Evolutionary conservation across 176 grass and related monocot genomes (phyloP).

Genomic region (Saccharum spontaneum): DNA sequence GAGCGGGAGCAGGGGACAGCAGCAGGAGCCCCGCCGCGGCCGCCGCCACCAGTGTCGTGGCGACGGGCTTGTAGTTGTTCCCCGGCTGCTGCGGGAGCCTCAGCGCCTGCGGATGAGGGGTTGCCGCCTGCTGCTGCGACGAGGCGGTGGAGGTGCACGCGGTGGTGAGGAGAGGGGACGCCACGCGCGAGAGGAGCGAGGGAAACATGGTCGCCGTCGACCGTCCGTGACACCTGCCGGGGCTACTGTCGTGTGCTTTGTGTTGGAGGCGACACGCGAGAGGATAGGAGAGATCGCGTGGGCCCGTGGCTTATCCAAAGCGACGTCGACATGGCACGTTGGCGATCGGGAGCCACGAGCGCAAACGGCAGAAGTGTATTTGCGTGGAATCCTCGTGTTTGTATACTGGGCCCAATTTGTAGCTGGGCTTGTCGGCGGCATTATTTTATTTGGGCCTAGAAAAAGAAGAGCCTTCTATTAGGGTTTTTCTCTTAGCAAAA

Average conservation of each 20-base stretch:
- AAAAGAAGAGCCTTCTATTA: too few relatives aligned
- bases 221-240: neutral
- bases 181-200: conserved; percentile 32
- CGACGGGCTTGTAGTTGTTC: conserved; percentile 14
- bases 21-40: conserved; percentile 46
- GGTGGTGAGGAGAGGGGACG: conserved; percentile 42
- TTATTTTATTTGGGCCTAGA: too few relatives aligned
- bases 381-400: too few relatives aligned
- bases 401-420: too few relatives aligned
- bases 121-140: neutral
- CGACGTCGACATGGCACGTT: neutral
- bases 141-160: conserved; percentile 16
- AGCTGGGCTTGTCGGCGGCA: too few relatives aligned
- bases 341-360: too few relatives aligned
- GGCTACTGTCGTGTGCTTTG: neutral
- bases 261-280: neutral
- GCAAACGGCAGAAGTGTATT: too few relatives aligned
- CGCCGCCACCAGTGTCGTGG: conserved; percentile 41
- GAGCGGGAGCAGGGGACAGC: conserved; percentile 5
- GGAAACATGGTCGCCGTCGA: conserved; percentile 44
- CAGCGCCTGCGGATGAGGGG: neutral
- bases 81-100: conserved; percentile 2
- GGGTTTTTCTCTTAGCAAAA: too few relatives aligned
- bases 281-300: conserved; percentile 42
- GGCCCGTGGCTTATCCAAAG: conserved; percentile 42